These are phyloP conservation scores for Sambucus nigra DNA, from an alignment of 129 eudicot genomes.

Conservation along the genomic window DNA sequence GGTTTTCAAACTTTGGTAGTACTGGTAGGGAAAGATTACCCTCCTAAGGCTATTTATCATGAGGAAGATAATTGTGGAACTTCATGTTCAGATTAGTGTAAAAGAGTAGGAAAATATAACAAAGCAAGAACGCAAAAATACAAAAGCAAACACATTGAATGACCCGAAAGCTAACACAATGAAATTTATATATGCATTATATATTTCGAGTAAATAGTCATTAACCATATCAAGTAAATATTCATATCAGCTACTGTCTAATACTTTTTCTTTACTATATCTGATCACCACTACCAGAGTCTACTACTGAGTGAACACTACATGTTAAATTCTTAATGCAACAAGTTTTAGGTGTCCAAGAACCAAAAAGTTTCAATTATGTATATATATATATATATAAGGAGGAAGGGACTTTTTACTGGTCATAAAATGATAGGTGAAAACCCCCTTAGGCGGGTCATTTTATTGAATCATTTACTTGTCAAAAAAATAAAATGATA, in stretches of 20 bases:
- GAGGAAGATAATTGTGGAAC: slow-evolving; percentile 92
- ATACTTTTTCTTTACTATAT: neutral
- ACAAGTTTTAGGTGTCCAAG: too few relatives aligned
- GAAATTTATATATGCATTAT: neutral
- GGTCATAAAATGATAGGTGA: neutral
- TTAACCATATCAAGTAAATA: neutral
- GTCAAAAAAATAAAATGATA: too few relatives aligned
- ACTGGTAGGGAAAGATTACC: slow-evolving; percentile 89
- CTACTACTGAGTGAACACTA: neutral
- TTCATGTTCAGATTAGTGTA: slow-evolving; percentile 61
- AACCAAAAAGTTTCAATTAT: too few relatives aligned
- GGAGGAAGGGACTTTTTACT: too few relatives aligned
- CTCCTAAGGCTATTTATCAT: slow-evolving; percentile 91
- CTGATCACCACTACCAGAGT: neutral
- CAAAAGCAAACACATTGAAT: neutral
- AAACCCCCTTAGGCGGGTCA: too few relatives aligned
- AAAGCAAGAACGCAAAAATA: neutral
- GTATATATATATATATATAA: too few relatives aligned
- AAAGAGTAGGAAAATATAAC: neutral
- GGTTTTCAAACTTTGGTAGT: slow-evolving; percentile 92
- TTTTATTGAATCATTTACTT: too few relatives aligned
- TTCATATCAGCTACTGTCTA: neutral
- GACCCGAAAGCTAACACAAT: neutral
- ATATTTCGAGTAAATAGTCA: neutral
- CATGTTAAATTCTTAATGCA: neutral